Percentiles rank a stretch among this genome's conserved stretches.
phyloP scores from a whole-genome alignment of 139 green algal genomes.

The Chara braunii region DNA sequence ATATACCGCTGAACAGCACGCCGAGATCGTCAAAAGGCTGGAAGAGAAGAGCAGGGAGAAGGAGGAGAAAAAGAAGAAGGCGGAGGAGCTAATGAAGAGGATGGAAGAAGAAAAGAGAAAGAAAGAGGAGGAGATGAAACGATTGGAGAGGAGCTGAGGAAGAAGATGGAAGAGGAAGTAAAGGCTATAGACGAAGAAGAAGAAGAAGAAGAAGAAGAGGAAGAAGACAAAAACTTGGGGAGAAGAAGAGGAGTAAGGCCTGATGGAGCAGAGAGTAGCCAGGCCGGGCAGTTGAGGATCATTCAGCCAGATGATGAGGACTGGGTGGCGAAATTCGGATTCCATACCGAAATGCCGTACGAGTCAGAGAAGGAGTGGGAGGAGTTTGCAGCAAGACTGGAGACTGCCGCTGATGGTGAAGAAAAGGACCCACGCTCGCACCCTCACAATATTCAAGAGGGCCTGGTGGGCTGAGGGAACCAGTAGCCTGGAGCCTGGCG shows the following conservation, averaged over 20 bases:
- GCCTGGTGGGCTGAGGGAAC: too few species aligned
- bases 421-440: too few species aligned
- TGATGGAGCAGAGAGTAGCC: slow-evolving; percentile 4
- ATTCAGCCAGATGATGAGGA: too few species aligned
- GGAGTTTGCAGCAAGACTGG: too few species aligned
- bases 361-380: too few species aligned
- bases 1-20: too few species aligned
- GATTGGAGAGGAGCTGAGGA: background rate
- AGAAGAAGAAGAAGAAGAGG: background rate
- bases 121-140: background rate
- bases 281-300: too few species aligned
- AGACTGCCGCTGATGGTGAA: too few species aligned
- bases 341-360: too few species aligned
- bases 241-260: background rate
- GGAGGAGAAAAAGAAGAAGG: background rate
- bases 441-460: too few species aligned
- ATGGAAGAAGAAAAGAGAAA: background rate
- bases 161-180: background rate
- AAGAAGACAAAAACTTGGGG: background rate
- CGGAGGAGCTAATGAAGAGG: background rate
- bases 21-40: background rate
- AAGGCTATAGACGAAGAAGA: background rate
- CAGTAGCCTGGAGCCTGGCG: too few species aligned
- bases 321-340: too few species aligned
- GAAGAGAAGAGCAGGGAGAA: background rate